These are phyloP conservation scores for Nicotiana tomentosiformis DNA, from an alignment of 257 asterid genomes.

Conservation along the genomic window DNA sequence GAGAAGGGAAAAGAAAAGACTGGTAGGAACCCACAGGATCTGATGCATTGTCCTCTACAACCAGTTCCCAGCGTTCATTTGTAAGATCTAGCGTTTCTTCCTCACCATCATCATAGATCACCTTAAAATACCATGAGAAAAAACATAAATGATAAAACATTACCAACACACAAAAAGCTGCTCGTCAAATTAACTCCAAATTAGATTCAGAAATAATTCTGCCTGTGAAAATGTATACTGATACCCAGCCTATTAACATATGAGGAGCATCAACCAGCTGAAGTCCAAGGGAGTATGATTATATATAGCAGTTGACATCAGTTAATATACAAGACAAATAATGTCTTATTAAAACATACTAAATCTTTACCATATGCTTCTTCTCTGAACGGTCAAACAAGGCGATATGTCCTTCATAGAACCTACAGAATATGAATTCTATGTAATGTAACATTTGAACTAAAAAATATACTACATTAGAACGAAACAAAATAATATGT, in stretches of 20 bases:
- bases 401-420: conserved; percentile 23
- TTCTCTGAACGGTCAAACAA: conserved; percentile 13
- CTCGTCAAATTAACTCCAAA: neutral
- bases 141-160: neutral
- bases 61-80: conserved; percentile 22
- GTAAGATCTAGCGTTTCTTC: conserved; percentile 22
- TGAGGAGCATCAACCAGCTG: neutral
- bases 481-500: neutral
- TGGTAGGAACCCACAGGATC: conserved; percentile 7
- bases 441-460: neutral
- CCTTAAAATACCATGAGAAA: conserved; percentile 16
- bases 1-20: neutral
- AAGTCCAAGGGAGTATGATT: neutral
- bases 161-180: neutral
- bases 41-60: conserved; percentile 11
- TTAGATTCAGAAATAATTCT: neutral
- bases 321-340: neutral
- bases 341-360: neutral
- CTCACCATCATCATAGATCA: conserved; percentile 27
- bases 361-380: conserved; percentile 26
- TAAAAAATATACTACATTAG: neutral
- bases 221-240: conserved; percentile 1
- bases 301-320: neutral
- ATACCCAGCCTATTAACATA: conserved; percentile 5
- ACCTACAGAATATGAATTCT: conserved; percentile 25